These are phyloP conservation scores for Pilatotrama ljubarskyi DNA, from an alignment of 768 basidiomycete genomes.

Conservation along the genomic window DNA sequence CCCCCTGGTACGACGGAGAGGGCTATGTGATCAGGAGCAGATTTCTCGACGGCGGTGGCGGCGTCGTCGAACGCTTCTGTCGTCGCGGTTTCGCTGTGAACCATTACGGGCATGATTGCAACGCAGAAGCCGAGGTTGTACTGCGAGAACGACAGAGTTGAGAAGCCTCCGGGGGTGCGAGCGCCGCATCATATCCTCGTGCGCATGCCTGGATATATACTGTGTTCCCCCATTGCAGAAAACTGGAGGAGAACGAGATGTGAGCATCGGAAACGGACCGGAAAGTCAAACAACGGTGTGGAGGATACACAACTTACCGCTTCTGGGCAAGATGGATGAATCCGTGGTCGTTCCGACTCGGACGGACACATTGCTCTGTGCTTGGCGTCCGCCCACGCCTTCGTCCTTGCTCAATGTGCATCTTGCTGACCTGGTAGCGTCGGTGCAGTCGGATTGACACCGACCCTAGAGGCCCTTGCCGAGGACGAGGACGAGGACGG, in stretches of 20 bases:
- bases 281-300: not conserved
- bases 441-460: too few relatives aligned
- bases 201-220: not conserved
- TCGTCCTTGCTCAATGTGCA: too few relatives aligned
- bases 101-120: not conserved
- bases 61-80: constrained; percentile 2
- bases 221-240: not conserved
- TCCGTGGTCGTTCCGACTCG: constrained; percentile 8
- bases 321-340: not conserved
- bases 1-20: not conserved
- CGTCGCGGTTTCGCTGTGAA: constrained; percentile 13
- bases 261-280: constrained; percentile 8
- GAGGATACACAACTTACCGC: not conserved
- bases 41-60: constrained; percentile 6
- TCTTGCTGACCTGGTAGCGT: too few relatives aligned
- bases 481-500: too few relatives aligned
- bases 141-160: not conserved
- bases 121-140: not conserved
- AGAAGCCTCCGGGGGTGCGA: not conserved
- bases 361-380: not conserved
- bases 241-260: not conserved
- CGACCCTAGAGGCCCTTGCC: too few relatives aligned
- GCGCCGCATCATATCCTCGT: not conserved
- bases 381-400: too few relatives aligned
- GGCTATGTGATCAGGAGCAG: not conserved